phyloP scores from a whole-genome alignment of 2,329 filamentous ascomycete species.

The Rhinocladiella mackenziei region DNA sequence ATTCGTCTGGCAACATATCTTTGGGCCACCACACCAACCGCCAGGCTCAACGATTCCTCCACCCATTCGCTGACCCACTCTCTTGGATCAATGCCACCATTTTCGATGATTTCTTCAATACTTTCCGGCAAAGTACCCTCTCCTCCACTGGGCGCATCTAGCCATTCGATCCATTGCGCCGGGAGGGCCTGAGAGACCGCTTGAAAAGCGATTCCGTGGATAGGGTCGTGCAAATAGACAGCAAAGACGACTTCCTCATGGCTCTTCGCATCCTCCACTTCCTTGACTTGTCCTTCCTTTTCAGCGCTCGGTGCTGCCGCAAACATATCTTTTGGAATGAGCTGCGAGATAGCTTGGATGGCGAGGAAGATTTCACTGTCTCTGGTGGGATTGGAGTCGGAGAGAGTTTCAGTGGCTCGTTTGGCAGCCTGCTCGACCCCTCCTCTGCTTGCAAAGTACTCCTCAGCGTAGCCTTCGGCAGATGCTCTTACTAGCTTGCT shows the following conservation, averaged over 20 bases:
- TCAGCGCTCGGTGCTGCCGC: slow-evolving; percentile 49
- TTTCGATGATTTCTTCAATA: slow-evolving; percentile 76
- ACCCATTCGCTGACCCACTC: slow-evolving; percentile 99
- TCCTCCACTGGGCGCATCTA: slow-evolving; percentile 63
- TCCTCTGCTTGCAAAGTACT: slow-evolving; percentile 75
- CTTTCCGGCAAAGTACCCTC: slow-evolving; percentile 65
- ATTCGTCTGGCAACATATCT: slow-evolving; percentile 91
- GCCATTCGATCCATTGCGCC: slow-evolving; percentile 81
- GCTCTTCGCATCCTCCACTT: slow-evolving; percentile 32
- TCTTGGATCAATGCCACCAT: slow-evolving; percentile 75
- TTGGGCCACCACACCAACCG: slow-evolving; percentile 83
- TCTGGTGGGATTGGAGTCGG: slow-evolving; percentile 81
- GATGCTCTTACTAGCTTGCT: slow-evolving; percentile 87
- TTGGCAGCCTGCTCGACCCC: slow-evolving; percentile 77
- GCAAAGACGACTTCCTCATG: slow-evolving; percentile 69
- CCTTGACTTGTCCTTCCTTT: slow-evolving; percentile 30
- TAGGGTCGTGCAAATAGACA: slow-evolving; percentile 75
- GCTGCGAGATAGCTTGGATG: slow-evolving; percentile 78
- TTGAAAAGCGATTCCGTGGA: slow-evolving; percentile 84
- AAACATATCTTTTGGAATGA: slow-evolving; percentile 63
- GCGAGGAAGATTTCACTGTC: slow-evolving; percentile 93
- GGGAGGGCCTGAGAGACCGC: slow-evolving; percentile 80
- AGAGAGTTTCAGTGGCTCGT: slow-evolving; percentile 72
- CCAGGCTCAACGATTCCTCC: slow-evolving; percentile 75
- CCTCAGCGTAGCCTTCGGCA: slow-evolving; percentile 79